Evolutionary conservation across 2,329 filamentous ascomycete species (phyloP).

Genomic region (Mycogone perniciosa): DNA sequence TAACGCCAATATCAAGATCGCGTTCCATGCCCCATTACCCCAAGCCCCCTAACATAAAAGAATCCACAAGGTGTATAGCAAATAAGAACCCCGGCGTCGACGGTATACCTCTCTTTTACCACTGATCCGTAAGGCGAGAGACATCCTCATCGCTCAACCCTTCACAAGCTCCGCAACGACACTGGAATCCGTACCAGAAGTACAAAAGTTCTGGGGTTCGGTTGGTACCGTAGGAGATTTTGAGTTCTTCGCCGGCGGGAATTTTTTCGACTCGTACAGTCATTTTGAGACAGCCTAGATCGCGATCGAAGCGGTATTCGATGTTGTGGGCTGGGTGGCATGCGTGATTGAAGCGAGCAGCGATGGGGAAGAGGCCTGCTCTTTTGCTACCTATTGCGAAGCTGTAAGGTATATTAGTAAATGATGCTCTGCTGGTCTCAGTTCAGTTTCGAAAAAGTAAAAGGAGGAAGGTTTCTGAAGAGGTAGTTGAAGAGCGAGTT

Average conservation of each 20-base stretch:
- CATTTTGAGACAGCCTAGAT: slow-evolving; percentile 34
- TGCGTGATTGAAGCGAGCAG: slow-evolving; percentile 54
- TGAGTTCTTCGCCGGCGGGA: slow-evolving; percentile 41
- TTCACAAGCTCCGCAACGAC: slow-evolving; percentile 42
- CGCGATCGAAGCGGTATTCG: slow-evolving; percentile 35
- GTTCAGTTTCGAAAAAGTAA: neutral
- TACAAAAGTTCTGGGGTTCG: slow-evolving; percentile 32
- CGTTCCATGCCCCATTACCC: too few relatives aligned
- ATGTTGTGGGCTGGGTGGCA: slow-evolving; percentile 40
- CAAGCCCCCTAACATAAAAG: too few relatives aligned
- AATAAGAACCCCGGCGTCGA: too few relatives aligned
- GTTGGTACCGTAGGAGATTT: slow-evolving; percentile 41
- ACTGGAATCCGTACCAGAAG: slow-evolving; percentile 46
- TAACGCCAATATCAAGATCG: too few relatives aligned
- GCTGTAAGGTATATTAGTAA: slow-evolving; percentile 14
- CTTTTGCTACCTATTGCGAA: slow-evolving; percentile 21
- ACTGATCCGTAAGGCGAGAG: neutral
- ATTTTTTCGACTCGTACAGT: slow-evolving; percentile 30
- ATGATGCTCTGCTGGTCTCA: neutral
- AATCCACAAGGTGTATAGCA: too few relatives aligned
- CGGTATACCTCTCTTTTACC: neutral
- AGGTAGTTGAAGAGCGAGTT: neutral
- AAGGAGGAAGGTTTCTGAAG: neutral
- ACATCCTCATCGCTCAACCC: slow-evolving; percentile 18
- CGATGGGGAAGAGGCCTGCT: slow-evolving; percentile 42